Conservation (phyloP, 2,329 filamentous ascomycete species). For the Ceratocystis diversiconidia region DNA sequence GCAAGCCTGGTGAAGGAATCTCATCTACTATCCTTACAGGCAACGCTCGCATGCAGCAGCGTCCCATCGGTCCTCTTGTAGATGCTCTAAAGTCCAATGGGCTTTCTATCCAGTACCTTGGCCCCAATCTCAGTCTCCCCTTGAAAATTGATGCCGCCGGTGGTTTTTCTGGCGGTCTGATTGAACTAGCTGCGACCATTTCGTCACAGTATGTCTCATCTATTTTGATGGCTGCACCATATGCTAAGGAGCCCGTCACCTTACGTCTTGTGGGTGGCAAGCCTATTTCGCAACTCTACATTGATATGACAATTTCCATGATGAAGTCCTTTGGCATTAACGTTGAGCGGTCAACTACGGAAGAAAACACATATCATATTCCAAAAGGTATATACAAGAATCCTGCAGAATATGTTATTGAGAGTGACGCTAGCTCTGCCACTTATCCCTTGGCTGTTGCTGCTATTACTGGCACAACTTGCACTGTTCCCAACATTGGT, state of each 20-base stretch:
- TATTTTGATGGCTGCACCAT: constrained; percentile 89
- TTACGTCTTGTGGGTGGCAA: constrained; percentile 87
- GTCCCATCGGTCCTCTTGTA: constrained; percentile 85
- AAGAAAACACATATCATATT: constrained; percentile 87
- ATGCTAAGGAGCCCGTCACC: constrained; percentile 86
- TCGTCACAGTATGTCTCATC: constrained; percentile 99
- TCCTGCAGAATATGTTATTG: constrained; percentile 73
- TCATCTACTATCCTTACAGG: constrained; percentile 69
- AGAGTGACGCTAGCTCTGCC: constrained; percentile 94
- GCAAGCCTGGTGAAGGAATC: constrained; percentile 47
- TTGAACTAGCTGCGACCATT: constrained; percentile 84
- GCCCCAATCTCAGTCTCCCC: constrained; percentile 70
- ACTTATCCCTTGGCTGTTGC: constrained; percentile 91
- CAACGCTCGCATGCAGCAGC: constrained; percentile 89
- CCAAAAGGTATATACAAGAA: constrained; percentile 73
- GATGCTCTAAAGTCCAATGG: constrained; percentile 80
- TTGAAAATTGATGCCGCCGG: constrained; percentile 68
- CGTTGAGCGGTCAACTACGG: constrained; percentile 60
- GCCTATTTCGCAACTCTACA: constrained; percentile 91
- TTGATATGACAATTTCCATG: constrained; percentile 98
- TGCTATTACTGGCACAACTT: constrained; percentile 88
- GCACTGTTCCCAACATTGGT: constrained; percentile 92
- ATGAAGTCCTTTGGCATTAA: constrained; percentile 83
- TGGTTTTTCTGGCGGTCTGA: constrained; percentile 72
- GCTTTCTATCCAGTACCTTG: constrained; percentile 73